Evolutionary conservation across 1,139 yeast species (phyloP), one percentile per base, ranked within the genome.

Genomic region (Hansenula anomala): DNA sequence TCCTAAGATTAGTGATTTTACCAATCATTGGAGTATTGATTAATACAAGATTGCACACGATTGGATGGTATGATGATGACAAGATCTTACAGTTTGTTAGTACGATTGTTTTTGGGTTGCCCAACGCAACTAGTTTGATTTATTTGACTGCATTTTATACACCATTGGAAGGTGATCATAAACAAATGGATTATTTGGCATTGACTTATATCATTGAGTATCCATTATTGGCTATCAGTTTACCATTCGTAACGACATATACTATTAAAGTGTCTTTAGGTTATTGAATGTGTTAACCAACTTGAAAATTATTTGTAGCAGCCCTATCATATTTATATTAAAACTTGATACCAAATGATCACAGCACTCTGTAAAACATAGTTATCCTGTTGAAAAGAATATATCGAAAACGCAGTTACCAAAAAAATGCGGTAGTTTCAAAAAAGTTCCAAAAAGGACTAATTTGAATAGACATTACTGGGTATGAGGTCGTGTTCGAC

Each of bases 121-220:
- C 97, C 0, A 81, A 85, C 45, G 95, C 96, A 0, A 89, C 97
- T 0, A 75, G 89, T 1, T 75, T 87, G 51, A 80, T 89, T 17
- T 89, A 87, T 56, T 69, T 89, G 46, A 87, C 96, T 4, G 92
- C 95, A 6, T 80, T 86, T 55, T 86, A 80, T 59, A 80, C 92
- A 2, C 88, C 86, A 33, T 69, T 68, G 36, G 39, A 66, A 54
- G 77, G 74, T 10, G 64, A 75, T 4, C 77, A 81, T 54, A 54
- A 78, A 11, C 95, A 87, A 59, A 79, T 89, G 82, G 95, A 89
- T 52, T 82, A 90, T 56, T 66, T 89, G 45, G 94, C 96, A 0
- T 68, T 86, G 13, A 69, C 78, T 31, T 73, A 87, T 46, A 75
- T 89, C 44, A 70, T 73, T 37, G 94, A 87, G 55, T 89, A 89